Base-by-base conservation (phyloP, 176 grass and related monocot species). In the Oryza punctata region DNA sequence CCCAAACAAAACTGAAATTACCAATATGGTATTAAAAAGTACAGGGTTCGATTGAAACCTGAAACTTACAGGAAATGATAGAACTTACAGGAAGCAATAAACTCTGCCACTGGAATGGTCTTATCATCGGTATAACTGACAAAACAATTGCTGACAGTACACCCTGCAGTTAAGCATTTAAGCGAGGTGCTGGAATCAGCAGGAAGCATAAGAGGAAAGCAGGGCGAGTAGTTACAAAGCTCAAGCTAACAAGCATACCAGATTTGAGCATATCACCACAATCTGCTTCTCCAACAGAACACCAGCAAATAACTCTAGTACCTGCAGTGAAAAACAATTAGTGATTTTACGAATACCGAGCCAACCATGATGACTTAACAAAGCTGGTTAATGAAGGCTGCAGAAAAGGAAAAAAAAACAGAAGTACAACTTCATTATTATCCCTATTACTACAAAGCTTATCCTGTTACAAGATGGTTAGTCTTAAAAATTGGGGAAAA, bases 51-150 rank as follows among this genome's bases (percentile, higher is more conserved):
- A 82, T 11, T 63, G 40, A 71, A 92, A 82, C 71, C 66, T 82
- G 24, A 64, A 69, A 14, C 69, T 67, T 79, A 29, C 25, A 70
- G 45, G 41, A 81, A 72, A 41, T 41, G 40, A 60, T 63, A 60
- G 78, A 82, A 94, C 92, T 96, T 86, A 98, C 96, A 23, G 96
- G 96, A 92, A 98, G 96, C 72, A 98, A 81, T 77, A 98, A 94
- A 86, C 96, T 94, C 82, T 98, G 96, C 96, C 96, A 98, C 65
- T 96, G 90, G 85, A 98, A 98, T 54, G 96, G 96, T 81, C 96
- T 88, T 67, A 98, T 90, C 89, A 96, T 98, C 5, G 96, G 96
- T 85, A 96, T 92, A 82, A 96, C 46, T 44, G 96, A 98, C 59
- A 98, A 85, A 33, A 98, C 87, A 80, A 98, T 90, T 16, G 96